Base-by-base conservation (phyloP, 2,329 filamentous ascomycete species). In the Amauroascus verrucosus region DNA sequence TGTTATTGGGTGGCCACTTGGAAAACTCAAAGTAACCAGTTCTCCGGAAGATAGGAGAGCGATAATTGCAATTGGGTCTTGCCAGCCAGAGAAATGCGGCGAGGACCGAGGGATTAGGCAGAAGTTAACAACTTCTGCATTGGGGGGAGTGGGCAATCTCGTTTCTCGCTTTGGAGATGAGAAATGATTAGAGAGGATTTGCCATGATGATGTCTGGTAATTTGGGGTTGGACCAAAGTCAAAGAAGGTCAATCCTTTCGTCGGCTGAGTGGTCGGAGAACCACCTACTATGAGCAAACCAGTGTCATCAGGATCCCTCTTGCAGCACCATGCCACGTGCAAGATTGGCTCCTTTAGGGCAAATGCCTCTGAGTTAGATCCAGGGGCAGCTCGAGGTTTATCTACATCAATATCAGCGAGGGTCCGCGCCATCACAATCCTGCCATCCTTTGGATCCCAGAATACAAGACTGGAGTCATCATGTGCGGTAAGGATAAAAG, bases 401-500 rank as follows among this genome's bases (percentile, higher is more conserved):
- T 96, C 80, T 52, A 97, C 75, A 61, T 87, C 80, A 3, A 79
- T 80, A 54, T 88, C 81, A 53, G 84, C 80, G 30, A 96, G 69
- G 0, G 87, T 95, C 61, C 93, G 78, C 3, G 91, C 90, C 75
- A 88, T 82, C 6, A 98, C 72, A 35, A 95, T 74, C 54, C 86
- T 82, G 6, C 88, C 88, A 64, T 97, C 91, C 62, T 89, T 94
- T 0, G 85, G 75, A 67, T 98, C 93, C 90, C 91, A 98, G 60
- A 97, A 85, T 0, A 95, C 91, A 45, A 98, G 73, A 61, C 88
- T 95, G 32, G 86, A 85, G 65, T 98, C 93, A 53, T 95, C 89
- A 64, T 96, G 86, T 1, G 84, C 86, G 0, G 88, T 95, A 59
- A 93, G 66, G 35, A 96, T 73, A 63, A 95, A 95, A 0, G 88